These are phyloP conservation scores for Fraxinus latifolia DNA, from an alignment of 305 asterid genomes.

Conservation along the genomic window DNA sequence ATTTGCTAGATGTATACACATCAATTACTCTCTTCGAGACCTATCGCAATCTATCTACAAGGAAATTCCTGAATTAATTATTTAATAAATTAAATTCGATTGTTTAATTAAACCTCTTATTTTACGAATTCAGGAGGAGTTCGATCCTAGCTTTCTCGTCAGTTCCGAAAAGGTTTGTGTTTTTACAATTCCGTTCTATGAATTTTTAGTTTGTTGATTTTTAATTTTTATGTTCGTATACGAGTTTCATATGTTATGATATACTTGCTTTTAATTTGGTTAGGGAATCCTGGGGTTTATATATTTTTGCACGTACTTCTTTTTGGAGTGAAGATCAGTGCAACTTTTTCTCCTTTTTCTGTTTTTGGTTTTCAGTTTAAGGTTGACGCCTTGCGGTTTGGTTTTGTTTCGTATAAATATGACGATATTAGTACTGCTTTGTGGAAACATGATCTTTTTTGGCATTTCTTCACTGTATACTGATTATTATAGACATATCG, in stretches of 20 bases:
- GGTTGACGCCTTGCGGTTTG: background rate
- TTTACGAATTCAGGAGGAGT: constrained; percentile 18
- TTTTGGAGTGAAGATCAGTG: background rate
- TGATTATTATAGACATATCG: background rate
- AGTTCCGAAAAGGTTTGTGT: constrained; percentile 28
- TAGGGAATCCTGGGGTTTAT: constrained; percentile 31
- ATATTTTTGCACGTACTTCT: background rate
- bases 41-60: constrained; percentile 29
- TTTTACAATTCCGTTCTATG: background rate
- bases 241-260: background rate
- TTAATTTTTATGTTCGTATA: constrained; percentile 1
- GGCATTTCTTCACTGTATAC: background rate
- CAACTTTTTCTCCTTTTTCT: background rate
- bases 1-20: constrained; percentile 24
- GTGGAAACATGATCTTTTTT: background rate
- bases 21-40: constrained; percentile 10
- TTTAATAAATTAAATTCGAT: background rate
- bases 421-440: background rate
- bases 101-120: constrained; percentile 20
- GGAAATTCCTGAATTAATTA: background rate
- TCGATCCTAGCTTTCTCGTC: constrained; percentile 13
- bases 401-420: background rate
- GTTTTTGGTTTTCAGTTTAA: background rate
- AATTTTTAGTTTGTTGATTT: background rate
- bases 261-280: constrained; percentile 4